Conservation (phyloP, 371 early-diverging fungal species). For the Parasitella parasitica region DNA sequence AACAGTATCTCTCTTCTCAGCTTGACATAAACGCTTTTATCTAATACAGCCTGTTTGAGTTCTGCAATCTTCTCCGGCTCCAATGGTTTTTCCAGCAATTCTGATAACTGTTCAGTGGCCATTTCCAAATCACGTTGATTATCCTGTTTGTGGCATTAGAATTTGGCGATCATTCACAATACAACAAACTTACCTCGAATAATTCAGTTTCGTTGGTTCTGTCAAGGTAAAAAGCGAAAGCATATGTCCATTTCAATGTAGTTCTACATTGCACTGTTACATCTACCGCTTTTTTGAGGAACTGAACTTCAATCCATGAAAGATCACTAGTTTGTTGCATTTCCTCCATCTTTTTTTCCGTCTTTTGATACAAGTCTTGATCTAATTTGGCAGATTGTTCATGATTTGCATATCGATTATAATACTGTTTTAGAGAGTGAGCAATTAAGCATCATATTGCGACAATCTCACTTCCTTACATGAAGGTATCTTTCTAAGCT, state of each 20-base stretch:
- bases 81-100: conserved; percentile 83
- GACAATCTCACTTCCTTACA: conserved; percentile 59
- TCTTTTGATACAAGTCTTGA: conserved; percentile 81
- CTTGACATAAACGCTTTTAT: conserved; percentile 83
- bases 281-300: conserved; percentile 90
- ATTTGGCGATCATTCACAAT: no score
- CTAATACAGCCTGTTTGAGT: conserved; percentile 76
- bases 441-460: no score
- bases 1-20: conserved; percentile 77
- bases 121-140: conserved; percentile 96
- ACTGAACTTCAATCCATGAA: conserved; percentile 99
- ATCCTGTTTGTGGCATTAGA: conserved; percentile 43
- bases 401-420: conserved; percentile 96
- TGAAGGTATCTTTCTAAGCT: conserved; percentile 93
- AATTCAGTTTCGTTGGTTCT: conserved; percentile 85
- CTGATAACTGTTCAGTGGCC: conserved; percentile 92
- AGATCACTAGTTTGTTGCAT: conserved; percentile 87
- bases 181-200: conserved; percentile 66
- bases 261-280: conserved; percentile 83
- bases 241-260: conserved; percentile 96
- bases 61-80: conserved; percentile 76
- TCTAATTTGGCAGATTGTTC: conserved; percentile 92
- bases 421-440: no score
- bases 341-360: conserved; percentile 95
- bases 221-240: conserved; percentile 92